Base-by-base conservation (phyloP, 805 yeast genomes). In the Candida ponderosae region DNA sequence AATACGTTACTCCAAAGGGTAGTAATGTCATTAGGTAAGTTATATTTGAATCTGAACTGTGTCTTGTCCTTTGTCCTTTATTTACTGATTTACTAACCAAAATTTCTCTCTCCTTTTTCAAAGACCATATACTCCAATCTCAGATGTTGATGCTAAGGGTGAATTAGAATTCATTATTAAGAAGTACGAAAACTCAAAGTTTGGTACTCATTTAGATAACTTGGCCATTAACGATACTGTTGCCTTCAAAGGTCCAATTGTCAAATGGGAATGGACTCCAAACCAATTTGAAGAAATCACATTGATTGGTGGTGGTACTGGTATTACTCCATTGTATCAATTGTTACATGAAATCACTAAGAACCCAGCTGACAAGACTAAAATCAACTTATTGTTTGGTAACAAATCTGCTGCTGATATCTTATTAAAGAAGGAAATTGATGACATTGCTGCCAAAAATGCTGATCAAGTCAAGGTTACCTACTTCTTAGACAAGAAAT, bases 241-340 rank as follows among this genome's bases (percentile, higher is more conserved):
- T 39, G 65, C 95, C 9, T 83, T 93, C 74, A 90, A 88, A 70
- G 98, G 98, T 35, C 97, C 97, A 47, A 74, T 88, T 47, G 69
- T 72, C 54, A 93, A 93, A 71, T 89, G 93, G 85, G 77, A 81
- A 59, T 86, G 94, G 87, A 73, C 73, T 52, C 82, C 90, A 50
- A 90, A 93, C 72, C 76, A 79, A 58, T 90, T 75, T 69, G 76
- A 83, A 54, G 68, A 77, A 47, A 77, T 93, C 58, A 76, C 81
- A 40, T 74, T 93, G 58, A 70, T 93, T 50, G 97, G 96, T 53
- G 98, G 95, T 56, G 98, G 98, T 57, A 73, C 95, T 36, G 97
- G 97, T 65, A 89, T 93, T 61, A 86, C 97, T 34, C 98, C 98
- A 42, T 72, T 93, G 63, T 89, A 74, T 72, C 98, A 93, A 70